Percentiles rank a stretch among this genome's conserved stretches.
phyloP scores from a whole-genome alignment of 2,329 filamentous ascomycete genomes.

The Monosporascus sp. region DNA sequence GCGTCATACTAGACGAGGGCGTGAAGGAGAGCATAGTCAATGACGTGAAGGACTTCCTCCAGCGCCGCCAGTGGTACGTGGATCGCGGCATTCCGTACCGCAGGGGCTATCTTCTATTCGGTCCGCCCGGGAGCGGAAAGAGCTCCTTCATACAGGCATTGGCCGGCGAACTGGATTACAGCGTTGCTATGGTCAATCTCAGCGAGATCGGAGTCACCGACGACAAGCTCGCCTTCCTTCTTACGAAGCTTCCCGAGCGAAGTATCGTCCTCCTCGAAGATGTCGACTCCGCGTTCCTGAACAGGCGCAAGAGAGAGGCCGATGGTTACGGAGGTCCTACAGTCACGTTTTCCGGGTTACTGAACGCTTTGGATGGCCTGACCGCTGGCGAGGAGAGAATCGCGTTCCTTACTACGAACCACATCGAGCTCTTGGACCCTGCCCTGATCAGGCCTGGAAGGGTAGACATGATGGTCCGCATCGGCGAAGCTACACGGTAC shows the following conservation, averaged over 20 bases:
- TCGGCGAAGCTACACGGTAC: constrained; percentile 80
- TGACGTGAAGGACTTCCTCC: constrained; percentile 79
- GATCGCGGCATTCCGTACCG: constrained; percentile 93
- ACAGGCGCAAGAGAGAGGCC: constrained; percentile 67
- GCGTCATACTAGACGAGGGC: constrained; percentile 84
- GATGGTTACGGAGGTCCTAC: constrained; percentile 85
- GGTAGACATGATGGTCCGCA: constrained; percentile 86
- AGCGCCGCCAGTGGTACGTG: constrained; percentile 79
- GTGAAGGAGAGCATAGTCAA: constrained; percentile 75
- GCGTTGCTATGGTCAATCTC: constrained; percentile 87
- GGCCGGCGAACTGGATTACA: constrained; percentile 87
- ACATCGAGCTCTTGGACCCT: constrained; percentile 82
- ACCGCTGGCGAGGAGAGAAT: constrained; percentile 92
- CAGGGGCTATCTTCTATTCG: constrained; percentile 82
- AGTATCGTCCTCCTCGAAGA: constrained; percentile 84
- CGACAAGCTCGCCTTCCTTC: constrained; percentile 78
- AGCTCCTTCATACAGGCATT: constrained; percentile 95
- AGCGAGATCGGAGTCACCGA: constrained; percentile 88
- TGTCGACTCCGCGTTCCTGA: constrained; percentile 84
- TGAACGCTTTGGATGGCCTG: constrained; percentile 86
- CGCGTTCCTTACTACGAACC: constrained; percentile 91
- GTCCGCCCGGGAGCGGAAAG: constrained; percentile 86
- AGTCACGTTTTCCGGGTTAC: constrained; percentile 87
- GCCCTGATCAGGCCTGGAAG: constrained; percentile 86
- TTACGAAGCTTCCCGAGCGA: constrained; percentile 78